phyloP scores from a whole-genome alignment of 345 rosid species.

The Chamaenerion angustifolium region DNA sequence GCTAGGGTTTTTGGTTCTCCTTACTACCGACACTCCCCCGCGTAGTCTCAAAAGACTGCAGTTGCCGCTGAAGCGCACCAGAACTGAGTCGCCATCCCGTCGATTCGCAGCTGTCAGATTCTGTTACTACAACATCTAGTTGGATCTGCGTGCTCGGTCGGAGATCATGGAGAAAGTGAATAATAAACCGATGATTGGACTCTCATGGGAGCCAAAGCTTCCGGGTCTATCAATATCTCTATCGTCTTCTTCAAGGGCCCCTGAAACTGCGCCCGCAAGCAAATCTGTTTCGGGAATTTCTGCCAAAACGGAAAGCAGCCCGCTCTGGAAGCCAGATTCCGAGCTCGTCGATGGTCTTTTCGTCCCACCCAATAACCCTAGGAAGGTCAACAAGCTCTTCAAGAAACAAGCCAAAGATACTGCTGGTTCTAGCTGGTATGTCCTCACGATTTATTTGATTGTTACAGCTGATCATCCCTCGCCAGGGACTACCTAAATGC shows the following conservation, averaged over 20 bases:
- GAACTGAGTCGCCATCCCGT: too few species aligned
- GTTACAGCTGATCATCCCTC: too few species aligned
- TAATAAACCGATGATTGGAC: constrained; percentile 54
- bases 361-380: constrained; percentile 63
- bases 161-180: constrained; percentile 10
- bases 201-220: constrained; percentile 75
- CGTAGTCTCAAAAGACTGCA: too few species aligned
- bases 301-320: constrained; percentile 14
- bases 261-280: constrained; percentile 1
- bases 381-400: constrained; percentile 47
- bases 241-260: constrained; percentile 17
- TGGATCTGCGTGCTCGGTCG: too few species aligned
- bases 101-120: too few species aligned
- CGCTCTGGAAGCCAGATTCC: constrained; percentile 45
- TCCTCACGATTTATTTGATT: neutral
- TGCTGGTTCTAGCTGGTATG: constrained; percentile 53
- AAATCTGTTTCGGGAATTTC: neutral
- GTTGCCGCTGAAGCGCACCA: too few species aligned
- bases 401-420: constrained; percentile 65
- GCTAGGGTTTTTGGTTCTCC: too few species aligned
- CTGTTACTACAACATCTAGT: too few species aligned
- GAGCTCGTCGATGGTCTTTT: constrained; percentile 77
- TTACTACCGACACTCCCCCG: too few species aligned
- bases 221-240: constrained; percentile 2
- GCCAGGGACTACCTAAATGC: too few species aligned